phyloP scores from a whole-genome alignment of 805 yeast genomes.

The Metschnikowia continentalis region DNA sequence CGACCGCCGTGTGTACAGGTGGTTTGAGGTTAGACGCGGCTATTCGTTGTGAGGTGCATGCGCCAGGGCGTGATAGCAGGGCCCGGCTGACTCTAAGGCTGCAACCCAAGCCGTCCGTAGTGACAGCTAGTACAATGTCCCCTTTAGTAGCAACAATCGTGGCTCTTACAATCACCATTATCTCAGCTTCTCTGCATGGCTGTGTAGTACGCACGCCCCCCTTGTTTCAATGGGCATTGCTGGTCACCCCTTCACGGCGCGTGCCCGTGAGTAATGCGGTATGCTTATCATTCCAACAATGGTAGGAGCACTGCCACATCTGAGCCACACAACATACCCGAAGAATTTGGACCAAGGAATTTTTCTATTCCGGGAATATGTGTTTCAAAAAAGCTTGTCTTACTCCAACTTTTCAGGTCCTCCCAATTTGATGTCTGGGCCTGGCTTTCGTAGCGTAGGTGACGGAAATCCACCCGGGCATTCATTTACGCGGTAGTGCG shows the following conservation, averaged over 20 bases:
- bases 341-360: too few relatives aligned
- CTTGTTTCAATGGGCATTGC: not conserved
- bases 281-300: not conserved
- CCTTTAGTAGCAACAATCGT: too few relatives aligned
- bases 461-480: not conserved
- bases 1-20: not conserved
- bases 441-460: not conserved
- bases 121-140: too few relatives aligned
- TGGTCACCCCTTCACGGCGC: not conserved
- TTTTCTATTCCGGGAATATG: too few relatives aligned
- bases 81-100: not conserved
- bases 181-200: not conserved
- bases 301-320: not conserved
- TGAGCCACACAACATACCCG: not conserved
- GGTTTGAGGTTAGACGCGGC: not conserved
- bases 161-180: too few relatives aligned
- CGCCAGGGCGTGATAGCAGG: not conserved
- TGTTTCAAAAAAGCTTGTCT: too few relatives aligned
- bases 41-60: not conserved
- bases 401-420: not conserved
- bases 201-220: not conserved
- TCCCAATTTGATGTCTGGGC: not conserved
- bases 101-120: too few relatives aligned
- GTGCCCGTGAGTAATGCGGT: not conserved
- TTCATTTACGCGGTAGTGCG: conserved; percentile 3